Evolutionary conservation across 805 yeast genomes (phyloP).

Genomic region (Tetrapisispora taiwanensis): DNA sequence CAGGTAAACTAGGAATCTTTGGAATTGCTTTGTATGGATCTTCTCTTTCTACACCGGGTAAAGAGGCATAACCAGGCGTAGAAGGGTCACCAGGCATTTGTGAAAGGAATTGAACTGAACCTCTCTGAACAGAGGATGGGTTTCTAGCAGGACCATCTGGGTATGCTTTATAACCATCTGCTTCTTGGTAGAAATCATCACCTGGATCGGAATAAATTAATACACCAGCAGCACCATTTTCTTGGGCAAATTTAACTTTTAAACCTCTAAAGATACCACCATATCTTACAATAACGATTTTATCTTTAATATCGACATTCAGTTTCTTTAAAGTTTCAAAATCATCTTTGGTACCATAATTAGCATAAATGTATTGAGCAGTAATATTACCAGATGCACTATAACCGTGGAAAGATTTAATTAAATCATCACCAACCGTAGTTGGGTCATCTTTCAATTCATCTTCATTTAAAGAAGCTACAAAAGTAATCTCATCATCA

Average conservation of each 20-base stretch:
- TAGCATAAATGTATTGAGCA: conserved; percentile 53
- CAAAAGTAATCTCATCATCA: conserved; percentile 29
- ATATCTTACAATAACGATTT: conserved; percentile 57
- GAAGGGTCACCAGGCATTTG: conserved; percentile 69
- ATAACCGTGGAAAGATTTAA: conserved; percentile 71
- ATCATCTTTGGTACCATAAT: conserved; percentile 57
- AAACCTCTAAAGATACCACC: conserved; percentile 62
- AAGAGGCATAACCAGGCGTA: conserved; percentile 58
- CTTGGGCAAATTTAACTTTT: conserved; percentile 69
- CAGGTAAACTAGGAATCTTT: conserved; percentile 59
- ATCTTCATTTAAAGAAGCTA: conserved; percentile 47
- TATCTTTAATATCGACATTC: conserved; percentile 44
- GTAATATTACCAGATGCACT: conserved; percentile 70
- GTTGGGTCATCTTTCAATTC: conserved; percentile 41
- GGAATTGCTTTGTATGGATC: conserved; percentile 48
- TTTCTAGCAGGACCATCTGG: conserved; percentile 73
- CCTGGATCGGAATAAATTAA: conserved; percentile 61
- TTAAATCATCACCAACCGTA: conserved; percentile 34
- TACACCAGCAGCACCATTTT: conserved; percentile 57
- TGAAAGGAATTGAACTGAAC: conserved; percentile 57
- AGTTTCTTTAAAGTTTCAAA: conserved; percentile 37
- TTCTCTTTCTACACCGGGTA: conserved; percentile 35
- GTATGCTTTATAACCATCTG: conserved; percentile 52
- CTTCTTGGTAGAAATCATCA: conserved; percentile 45
- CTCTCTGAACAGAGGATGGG: conserved; percentile 68